Percentiles rank a stretch among this genome's conserved stretches.
phyloP scores from a whole-genome alignment of 2,329 filamentous ascomycete species.

The Graphium sp. region DNA sequence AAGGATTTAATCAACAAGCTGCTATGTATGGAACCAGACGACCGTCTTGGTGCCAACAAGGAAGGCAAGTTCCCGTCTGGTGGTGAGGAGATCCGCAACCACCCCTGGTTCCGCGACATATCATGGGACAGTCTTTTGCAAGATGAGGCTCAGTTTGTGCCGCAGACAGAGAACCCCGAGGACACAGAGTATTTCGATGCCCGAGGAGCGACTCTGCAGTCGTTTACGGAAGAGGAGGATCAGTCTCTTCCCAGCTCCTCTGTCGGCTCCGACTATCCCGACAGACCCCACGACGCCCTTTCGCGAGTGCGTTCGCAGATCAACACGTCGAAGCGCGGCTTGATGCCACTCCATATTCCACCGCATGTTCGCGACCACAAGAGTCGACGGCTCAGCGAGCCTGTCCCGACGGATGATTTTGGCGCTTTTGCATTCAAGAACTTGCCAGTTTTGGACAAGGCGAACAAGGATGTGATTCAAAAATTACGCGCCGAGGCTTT shows the following conservation, averaged over 20 bases:
- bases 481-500: slow-evolving; percentile 86
- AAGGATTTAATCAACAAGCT: slow-evolving; percentile 90
- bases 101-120: slow-evolving; percentile 75
- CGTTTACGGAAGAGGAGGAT: slow-evolving; percentile 89
- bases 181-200: slow-evolving; percentile 97
- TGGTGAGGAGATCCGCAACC: slow-evolving; percentile 77
- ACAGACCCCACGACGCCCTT: slow-evolving; percentile 86
- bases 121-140: slow-evolving; percentile 87
- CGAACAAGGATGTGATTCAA: slow-evolving; percentile 97
- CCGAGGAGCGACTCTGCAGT: slow-evolving; percentile 77
- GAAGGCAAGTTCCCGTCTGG: slow-evolving; percentile 71
- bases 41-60: slow-evolving; percentile 71
- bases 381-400: slow-evolving; percentile 77
- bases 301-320: slow-evolving; percentile 79
- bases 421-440: slow-evolving; percentile 97
- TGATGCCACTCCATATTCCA: slow-evolving; percentile 93
- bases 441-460: slow-evolving; percentile 85
- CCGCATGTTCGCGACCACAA: slow-evolving; percentile 88
- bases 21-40: slow-evolving; percentile 66
- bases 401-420: slow-evolving; percentile 79
- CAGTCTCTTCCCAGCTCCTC: slow-evolving; percentile 60
- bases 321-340: slow-evolving; percentile 68
- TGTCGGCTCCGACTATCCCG: slow-evolving; percentile 60
- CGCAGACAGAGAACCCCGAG: slow-evolving; percentile 80
- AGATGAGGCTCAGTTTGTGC: slow-evolving; percentile 91